Evolutionary conservation across 495 filamentous ascomycete species (phyloP).

Genomic region (Astrocystis sublimbata): DNA sequence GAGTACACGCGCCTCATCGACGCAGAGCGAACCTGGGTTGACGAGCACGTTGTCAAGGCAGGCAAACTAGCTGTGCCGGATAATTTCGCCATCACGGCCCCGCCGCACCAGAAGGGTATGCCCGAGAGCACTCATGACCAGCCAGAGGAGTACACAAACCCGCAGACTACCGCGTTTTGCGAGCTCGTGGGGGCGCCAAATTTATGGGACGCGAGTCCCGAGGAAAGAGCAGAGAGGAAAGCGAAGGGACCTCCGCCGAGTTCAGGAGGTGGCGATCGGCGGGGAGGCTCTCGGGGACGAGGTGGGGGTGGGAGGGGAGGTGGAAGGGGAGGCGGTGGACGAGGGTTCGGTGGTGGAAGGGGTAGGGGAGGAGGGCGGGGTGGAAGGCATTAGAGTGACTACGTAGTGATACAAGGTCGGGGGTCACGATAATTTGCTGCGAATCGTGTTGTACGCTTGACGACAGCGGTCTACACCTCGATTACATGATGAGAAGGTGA

Average conservation of each 20-base stretch:
- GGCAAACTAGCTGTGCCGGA: constrained; percentile 66
- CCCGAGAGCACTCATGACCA: constrained; percentile 40
- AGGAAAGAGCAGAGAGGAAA: constrained; percentile 61
- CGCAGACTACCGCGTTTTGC: constrained; percentile 79
- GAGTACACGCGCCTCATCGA: constrained; percentile 65
- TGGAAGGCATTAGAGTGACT: background rate
- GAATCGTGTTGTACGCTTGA: background rate
- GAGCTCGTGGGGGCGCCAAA: constrained; percentile 74
- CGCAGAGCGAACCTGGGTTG: constrained; percentile 70
- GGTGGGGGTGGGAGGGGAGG: constrained; percentile 39
- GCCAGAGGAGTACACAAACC: constrained; percentile 77
- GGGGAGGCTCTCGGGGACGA: constrained; percentile 31
- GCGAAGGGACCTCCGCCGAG: constrained; percentile 37
- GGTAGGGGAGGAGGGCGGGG: constrained; percentile 24
- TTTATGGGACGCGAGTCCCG: constrained; percentile 68
- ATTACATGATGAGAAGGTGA: background rate
- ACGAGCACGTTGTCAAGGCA: constrained; percentile 63
- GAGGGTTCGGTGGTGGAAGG: constrained; percentile 36
- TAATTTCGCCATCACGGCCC: constrained; percentile 77
- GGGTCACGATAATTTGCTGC: background rate
- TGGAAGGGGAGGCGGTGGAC: constrained; percentile 39
- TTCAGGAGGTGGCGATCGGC: constrained; percentile 22
- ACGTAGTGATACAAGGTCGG: no score
- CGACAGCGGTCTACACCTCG: background rate
- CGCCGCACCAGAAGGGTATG: constrained; percentile 56